Evolutionary conservation across 208 protist species (phyloP), one percentile per base, ranked within the genome.

Genomic region (Acanthamoeba sp.): DNA sequence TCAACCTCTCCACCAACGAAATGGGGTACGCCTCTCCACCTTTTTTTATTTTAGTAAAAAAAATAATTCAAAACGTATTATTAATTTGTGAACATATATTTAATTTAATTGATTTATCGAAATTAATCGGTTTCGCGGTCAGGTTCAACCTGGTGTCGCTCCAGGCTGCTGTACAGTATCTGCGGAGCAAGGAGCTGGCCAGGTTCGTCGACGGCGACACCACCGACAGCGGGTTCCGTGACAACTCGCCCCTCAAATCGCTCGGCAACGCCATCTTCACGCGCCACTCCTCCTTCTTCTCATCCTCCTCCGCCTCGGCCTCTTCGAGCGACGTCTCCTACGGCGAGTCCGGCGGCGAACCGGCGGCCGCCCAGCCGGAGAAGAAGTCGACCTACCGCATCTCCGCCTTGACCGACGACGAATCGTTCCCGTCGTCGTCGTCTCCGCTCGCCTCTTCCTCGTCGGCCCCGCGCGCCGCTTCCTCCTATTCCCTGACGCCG

Each of bases 121-220:
- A n/a, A n/a, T n/a, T n/a, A n/a, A 55, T 18, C 48, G 2, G 16
- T 48, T 14, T 10, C 48, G 14, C 32, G 22, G 16, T 34, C 38
- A 84, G 73, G 9, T 84, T 87, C 78, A 87, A 87, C 48, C 78
- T 87, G 29, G 78, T 87, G 20, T 87, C 78, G 22, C 34, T 87
- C 27, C 78, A 87, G 57, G 78, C 78, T 1, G 78, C 78, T 87
- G 78, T 87, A 87, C 78, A 87, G n/a, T 87, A 87, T 59, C 78
- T 87, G 24, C 3, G 34, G 38, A 87, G 78, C 45, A 59, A 87
- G 48, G 48, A 87, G 48, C n/a, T 87, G 45, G 38, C 78, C 78
- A 87, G 40, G 69, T 78, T 78, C 32, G 32, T 42, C 69, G 69
- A 78, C 69, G 69, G 12, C 9, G 36, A 36, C 5, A 32, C 24